Evolutionary conservation across 1,139 yeast species (phyloP), one percentile per base, ranked within the genome.

Genomic region (Groenewaldozyma sp.): DNA sequence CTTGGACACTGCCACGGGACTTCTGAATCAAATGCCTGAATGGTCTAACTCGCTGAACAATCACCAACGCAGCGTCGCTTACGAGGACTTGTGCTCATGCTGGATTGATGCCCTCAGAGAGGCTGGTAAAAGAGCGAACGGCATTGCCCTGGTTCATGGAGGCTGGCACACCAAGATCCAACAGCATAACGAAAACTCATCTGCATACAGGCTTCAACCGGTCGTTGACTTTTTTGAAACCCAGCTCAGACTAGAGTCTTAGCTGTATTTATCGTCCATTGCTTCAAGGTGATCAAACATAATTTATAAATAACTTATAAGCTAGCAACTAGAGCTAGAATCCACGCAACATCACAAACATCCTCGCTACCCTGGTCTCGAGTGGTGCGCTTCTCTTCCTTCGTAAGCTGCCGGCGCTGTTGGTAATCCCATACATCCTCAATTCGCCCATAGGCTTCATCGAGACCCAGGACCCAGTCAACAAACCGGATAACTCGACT

Each of bases 11-110:
- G 74, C 86, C 37, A 78, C 94, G 1, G 65, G 65, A 37, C 62
- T 83, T 44, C 68, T 87, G 45, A 76, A 76, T 47, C 71, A 71
- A 43, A 64, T 86, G 44, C 97, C 97, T 11, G 71, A 72, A 37
- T 88, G 93, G 67, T 59, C 75, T 38, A 74, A 78, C 44, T 68
- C 73, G 37, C 79, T 81, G 49, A 82, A 82, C 60, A 86, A 81
- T 58, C 81, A 82, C 55, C 81, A 78, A 51, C 74, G 74, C 51
- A 67, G 68, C 47, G 68, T 80, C 55, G 91, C 94, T 29, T 77
- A 80, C 56, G 94, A 84, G 51, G 94, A 86, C 58, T 65, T 91
- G 18, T 74, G 83, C 26, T 73, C 75, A 44, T 83, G 93, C 11
- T 84, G 95, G 84, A 64, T 74, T 40, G 70, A 78, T 27, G 73